A percentile compares a stretch with the other conserved stretches of the same genome.
Evolutionary conservation across 176 grass and related monocot species (phyloP).

Genomic region (Avena eriantha): DNA sequence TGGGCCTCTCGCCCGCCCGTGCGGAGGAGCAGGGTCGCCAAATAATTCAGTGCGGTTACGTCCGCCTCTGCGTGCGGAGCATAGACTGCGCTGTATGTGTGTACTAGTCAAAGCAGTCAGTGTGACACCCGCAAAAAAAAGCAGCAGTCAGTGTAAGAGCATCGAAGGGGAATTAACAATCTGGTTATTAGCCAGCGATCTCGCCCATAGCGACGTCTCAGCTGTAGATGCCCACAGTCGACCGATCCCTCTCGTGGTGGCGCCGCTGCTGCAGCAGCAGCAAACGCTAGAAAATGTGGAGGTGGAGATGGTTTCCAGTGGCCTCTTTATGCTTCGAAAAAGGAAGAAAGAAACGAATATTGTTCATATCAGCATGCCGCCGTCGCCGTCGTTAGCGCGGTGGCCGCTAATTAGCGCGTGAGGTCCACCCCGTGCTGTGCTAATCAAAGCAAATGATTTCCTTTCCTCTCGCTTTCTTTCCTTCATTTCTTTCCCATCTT

Average conservation of each 20-base stretch:
- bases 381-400: neutral
- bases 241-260: neutral
- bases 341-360: neutral
- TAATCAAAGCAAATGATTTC: constrained; percentile 28
- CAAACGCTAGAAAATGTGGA: neutral
- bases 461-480: constrained; percentile 26
- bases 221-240: constrained; percentile 18
- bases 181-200: constrained; percentile 12
- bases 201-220: constrained; percentile 46
- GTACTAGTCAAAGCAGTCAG: neutral
- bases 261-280: neutral
- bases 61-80: constrained; percentile 21
- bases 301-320: neutral
- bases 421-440: constrained; percentile 12
- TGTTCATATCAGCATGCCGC: neutral
- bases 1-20: neutral
- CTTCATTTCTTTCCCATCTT: neutral
- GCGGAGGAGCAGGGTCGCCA: neutral
- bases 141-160: no score
- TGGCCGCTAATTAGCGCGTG: constrained; percentile 10
- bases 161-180: neutral
- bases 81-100: neutral
- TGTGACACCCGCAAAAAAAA: neutral
- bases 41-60: neutral
- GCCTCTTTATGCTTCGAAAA: neutral